Base-by-base conservation (phyloP, 2,329 filamentous ascomycete species). In the Phialophora expanda region DNA sequence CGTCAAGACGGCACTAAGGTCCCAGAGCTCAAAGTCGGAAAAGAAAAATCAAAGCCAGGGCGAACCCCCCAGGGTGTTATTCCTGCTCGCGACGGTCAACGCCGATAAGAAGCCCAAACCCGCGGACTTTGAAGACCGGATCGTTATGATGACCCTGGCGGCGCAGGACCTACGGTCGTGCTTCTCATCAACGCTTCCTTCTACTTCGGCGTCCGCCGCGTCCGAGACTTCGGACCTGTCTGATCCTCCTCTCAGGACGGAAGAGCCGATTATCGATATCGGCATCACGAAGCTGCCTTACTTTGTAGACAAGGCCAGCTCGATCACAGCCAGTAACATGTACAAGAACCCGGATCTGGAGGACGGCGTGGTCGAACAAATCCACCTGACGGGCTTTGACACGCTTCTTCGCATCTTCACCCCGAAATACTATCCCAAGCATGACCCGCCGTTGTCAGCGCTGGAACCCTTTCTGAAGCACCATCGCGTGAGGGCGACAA, bases 41-140 rank as follows among this genome's bases (percentile, higher is more conserved):
- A 30, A 4, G 4, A 44, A 50, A 51, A 56, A 38, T 60, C 59
- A 60, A 8, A 44, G 38, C 38, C 38, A n/a, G 17, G 8, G 38
- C 38, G 38, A 44, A 30, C 79, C 80, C 3, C 76, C 76, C 62
- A 75, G 86, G 8, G 73, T 89, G 1, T 75, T 89, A 3, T 79
- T 89, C 1, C 79, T 89, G 0, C 85, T 89, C 61, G 86, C 86
- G 53, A 88, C 85, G 0, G 83, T 87, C 72, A 89, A 89, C 80
- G 87, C 87, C 20, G 87, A 89, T 74, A 89, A 89, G 71, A 82
- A 85, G 12, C 75, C 79, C 30, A 82, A 81, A 67, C 81, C 81
- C 1, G 81, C 80, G 20, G 73, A 73, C 8, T 83, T 83, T 61
- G 81, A 82, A 72, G 80, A 83, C 69, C 76, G 81, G 8, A 74